Percentiles rank a stretch among this genome's conserved stretches.
These are phyloP conservation scores for Wickerhamomyces bisporus DNA, from an alignment of 805 yeast species.

Conservation along the genomic window DNA sequence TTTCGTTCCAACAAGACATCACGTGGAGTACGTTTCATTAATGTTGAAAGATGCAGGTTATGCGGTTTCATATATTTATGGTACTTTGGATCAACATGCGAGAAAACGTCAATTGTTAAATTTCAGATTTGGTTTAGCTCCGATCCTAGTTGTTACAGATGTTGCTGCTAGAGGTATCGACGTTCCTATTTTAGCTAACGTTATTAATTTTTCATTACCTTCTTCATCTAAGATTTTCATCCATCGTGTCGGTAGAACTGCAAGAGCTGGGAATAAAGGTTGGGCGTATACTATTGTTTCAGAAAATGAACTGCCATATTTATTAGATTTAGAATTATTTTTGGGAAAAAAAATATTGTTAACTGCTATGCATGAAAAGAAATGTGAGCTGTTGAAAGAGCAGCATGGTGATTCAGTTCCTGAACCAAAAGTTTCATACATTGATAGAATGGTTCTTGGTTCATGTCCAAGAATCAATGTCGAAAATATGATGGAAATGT, in stretches of 20 bases:
- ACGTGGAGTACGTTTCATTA: conserved; percentile 82
- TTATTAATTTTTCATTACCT: conserved; percentile 85
- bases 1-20: conserved; percentile 96
- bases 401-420: conserved; percentile 37
- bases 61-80: conserved; percentile 85
- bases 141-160: conserved; percentile 92
- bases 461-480: conserved; percentile 67
- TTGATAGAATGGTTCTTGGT: conserved; percentile 78
- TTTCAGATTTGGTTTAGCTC: conserved; percentile 79
- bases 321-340: conserved; percentile 85
- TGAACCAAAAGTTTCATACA: conserved; percentile 63
- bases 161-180: conserved; percentile 99
- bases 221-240: conserved; percentile 89
- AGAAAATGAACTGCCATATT: conserved; percentile 83
- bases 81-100: conserved; percentile 92
- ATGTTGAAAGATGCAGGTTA: conserved; percentile 76
- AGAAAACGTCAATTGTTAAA: conserved; percentile 83
- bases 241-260: conserved; percentile 98
- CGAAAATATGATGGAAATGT: conserved; percentile 70
- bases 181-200: conserved; percentile 94
- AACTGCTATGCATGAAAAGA: conserved; percentile 64
- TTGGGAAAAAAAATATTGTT: conserved; percentile 76
- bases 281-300: conserved; percentile 93
- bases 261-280: conserved; percentile 97
- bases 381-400: conserved; percentile 44